Evolutionary conservation across 768 basidiomycete species (phyloP).

Genomic region (Lentinus tigrinus): DNA sequence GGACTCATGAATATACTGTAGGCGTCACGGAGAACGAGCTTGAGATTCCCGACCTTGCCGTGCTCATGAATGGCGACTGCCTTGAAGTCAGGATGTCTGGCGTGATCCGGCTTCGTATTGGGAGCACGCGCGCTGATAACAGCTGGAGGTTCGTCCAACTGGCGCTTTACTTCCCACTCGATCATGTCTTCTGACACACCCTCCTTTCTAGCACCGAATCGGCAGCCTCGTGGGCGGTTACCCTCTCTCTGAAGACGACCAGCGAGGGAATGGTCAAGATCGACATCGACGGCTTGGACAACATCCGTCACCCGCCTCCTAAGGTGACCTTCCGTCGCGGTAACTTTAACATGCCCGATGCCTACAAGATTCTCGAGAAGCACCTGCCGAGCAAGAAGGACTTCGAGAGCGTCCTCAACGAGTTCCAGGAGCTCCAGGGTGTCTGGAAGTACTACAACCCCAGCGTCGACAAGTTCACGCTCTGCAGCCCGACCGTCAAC

Average conservation of each 20-base stretch:
- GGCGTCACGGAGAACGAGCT: not conserved
- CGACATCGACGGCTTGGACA: slow-evolving; percentile 11
- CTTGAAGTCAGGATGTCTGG: not conserved
- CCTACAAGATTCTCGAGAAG: slow-evolving; percentile 11
- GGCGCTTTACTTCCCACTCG: not conserved
- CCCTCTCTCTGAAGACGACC: slow-evolving; percentile 19
- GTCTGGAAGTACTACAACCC: slow-evolving; percentile 26
- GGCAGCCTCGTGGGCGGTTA: slow-evolving; percentile 23
- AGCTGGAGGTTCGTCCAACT: not conserved
- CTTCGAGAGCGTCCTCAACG: slow-evolving; percentile 20
- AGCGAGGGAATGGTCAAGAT: slow-evolving; percentile 23
- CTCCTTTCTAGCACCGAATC: slow-evolving; percentile 20
- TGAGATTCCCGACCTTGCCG: not conserved
- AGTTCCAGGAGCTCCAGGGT: slow-evolving; percentile 29
- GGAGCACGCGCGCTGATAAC: not conserved
- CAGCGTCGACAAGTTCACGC: slow-evolving; percentile 22
- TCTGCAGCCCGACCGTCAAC: slow-evolving; percentile 32
- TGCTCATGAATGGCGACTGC: not conserved
- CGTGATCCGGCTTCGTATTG: not conserved
- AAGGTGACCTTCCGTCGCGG: slow-evolving; percentile 9
- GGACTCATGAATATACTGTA: not conserved
- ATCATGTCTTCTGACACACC: not conserved
- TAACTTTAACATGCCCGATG: slow-evolving; percentile 17
- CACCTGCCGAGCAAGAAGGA: slow-evolving; percentile 12
- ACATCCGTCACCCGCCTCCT: slow-evolving; percentile 12